phyloP scores from a whole-genome alignment of 805 yeast species.

The Isabelozyma rhagii region DNA sequence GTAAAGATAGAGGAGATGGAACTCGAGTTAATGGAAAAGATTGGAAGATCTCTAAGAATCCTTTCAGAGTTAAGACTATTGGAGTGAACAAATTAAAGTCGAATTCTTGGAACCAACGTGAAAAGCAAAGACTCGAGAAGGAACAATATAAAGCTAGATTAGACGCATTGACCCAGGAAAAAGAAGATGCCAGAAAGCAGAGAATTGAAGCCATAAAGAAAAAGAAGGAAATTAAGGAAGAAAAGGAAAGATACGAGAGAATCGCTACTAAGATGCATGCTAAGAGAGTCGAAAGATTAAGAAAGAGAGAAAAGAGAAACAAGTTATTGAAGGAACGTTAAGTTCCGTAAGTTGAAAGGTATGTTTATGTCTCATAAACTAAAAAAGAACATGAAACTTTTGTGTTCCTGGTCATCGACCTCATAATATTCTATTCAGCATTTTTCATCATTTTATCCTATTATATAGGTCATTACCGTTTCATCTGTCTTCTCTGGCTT shows the following conservation, averaged over 20 bases:
- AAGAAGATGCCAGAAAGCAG: slow-evolving; percentile 54
- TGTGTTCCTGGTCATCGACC: background rate
- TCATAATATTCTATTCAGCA: too few species aligned
- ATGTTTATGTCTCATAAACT: background rate
- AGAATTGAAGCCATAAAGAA: slow-evolving; percentile 61
- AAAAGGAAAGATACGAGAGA: slow-evolving; percentile 80
- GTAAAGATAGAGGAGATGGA: slow-evolving; percentile 43
- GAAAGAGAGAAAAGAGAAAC: slow-evolving; percentile 91
- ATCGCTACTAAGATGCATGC: slow-evolving; percentile 86
- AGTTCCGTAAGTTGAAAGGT: background rate
- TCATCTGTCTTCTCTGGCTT: too few species aligned
- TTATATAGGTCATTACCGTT: too few species aligned
- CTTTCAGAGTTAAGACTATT: slow-evolving; percentile 59
- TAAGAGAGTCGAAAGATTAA: slow-evolving; percentile 85
- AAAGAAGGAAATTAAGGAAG: slow-evolving; percentile 78
- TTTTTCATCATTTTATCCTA: too few species aligned
- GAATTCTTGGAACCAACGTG: slow-evolving; percentile 62
- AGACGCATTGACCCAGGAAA: slow-evolving; percentile 74
- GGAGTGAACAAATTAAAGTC: slow-evolving; percentile 49
- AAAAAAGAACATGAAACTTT: background rate
- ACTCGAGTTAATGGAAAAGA: slow-evolving; percentile 60
- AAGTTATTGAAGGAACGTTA: slow-evolving; percentile 88
- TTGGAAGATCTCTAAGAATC: slow-evolving; percentile 69
- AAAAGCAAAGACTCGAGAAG: slow-evolving; percentile 63
- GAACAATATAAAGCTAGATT: slow-evolving; percentile 66